Base-by-base conservation (phyloP, 306 rosid genomes). In the Fragaria nilgerrensis region DNA sequence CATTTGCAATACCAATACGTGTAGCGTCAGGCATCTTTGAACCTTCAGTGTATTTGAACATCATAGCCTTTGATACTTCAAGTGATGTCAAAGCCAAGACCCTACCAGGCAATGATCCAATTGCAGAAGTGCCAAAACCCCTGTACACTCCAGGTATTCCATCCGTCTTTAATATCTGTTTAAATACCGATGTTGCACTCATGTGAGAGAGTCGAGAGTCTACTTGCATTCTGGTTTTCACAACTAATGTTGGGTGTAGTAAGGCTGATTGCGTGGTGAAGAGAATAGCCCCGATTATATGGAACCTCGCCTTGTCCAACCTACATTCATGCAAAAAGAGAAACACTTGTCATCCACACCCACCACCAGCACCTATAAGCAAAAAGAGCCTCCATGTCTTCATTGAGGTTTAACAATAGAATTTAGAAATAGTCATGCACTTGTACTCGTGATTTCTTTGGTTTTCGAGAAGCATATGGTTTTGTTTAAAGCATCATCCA, bases 161-260 rank as follows among this genome's bases (percentile, higher is more conserved):
- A 47, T 91, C 97, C 22, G 52, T 77, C 79, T 72, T 86, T 70
- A 91, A 64, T 76, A 93, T 83, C 48, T 76, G 93, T 70, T 81
- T 74, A 72, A 91, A 88, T 23, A 93, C 87, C 3, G 87, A 85
- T 16, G 53, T 34, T 67, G 90, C 95, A 3, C 82, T 76, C 93
- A 78, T 68, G 76, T 85, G 86, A 23, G 89, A 77, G 9, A 88
- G 85, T 27, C 88, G 86, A 65, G 88, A 83, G 22, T 82, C 88
- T 32, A 93, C 93, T 78, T 93, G 98, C 93, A 93, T 91, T 53
- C 98, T 86, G 17, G 98, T 89, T 82, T 93, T 93, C 20, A 93
- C 91, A 73, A 93, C 96, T 11, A 88, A 73, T 3, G 90, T 91
- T 76, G 93, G 97, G 84, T 93, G 98, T 68, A 93, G 85, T 67